phyloP scores from a whole-genome alignment of 2,329 filamentous ascomycete species.

The Trichoderma afroharzianum region DNA sequence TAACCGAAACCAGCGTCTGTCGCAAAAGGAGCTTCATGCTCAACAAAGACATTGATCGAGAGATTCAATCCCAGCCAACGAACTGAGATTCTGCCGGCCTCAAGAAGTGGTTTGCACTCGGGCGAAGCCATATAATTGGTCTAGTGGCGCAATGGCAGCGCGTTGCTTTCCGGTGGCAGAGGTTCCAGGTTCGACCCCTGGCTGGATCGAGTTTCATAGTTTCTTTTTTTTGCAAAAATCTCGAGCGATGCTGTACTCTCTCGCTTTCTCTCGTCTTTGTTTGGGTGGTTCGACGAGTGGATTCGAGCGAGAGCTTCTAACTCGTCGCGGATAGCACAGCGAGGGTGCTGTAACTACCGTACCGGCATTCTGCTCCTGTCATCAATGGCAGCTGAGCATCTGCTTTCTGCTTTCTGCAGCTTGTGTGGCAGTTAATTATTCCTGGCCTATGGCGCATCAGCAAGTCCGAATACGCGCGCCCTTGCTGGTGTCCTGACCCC shows the following conservation, averaged over 20 bases:
- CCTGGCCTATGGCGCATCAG: not conserved
- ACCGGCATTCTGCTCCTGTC: not conserved
- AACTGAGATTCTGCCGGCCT: not conserved
- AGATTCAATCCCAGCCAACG: not conserved
- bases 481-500: not conserved
- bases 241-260: too few species aligned
- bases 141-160: conserved; percentile 19
- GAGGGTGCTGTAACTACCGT: not conserved
- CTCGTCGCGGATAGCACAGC: not conserved
- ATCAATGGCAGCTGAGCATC: not conserved
- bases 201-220: conserved; percentile 23
- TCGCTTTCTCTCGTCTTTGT: not conserved
- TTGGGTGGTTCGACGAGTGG: not conserved
- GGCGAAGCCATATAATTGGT: not conserved
- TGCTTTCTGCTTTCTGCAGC: not conserved
- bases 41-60: not conserved
- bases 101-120: not conserved
- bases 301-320: not conserved
- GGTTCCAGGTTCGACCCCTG: conserved; percentile 36
- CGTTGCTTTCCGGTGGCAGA: conserved; percentile 36
- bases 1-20: not conserved
- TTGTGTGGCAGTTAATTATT: not conserved
- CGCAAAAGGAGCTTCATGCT: not conserved
- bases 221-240: not conserved
- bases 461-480: conserved; percentile 12